Conservation (phyloP, 139 green algal species). For the Chlorella ohadii region DNA sequence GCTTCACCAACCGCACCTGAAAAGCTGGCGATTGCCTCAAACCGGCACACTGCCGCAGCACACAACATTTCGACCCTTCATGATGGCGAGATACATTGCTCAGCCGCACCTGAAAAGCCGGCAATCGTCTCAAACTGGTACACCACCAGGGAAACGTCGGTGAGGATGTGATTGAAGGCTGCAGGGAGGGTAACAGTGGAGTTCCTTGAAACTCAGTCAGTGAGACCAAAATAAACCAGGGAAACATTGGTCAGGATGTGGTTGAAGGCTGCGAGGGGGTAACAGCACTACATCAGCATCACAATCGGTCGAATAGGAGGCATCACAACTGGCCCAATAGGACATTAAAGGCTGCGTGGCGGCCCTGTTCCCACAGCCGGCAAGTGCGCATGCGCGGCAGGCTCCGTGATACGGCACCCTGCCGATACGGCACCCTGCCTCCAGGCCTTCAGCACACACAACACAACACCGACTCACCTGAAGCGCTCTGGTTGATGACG, state of each 20-base stretch:
- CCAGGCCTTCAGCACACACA: neutral
- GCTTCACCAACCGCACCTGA: slow-evolving; percentile 35
- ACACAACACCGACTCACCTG: neutral
- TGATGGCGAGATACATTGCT: too few relatives aligned
- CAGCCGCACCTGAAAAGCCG: slow-evolving; percentile 69
- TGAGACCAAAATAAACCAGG: neutral
- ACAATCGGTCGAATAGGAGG: too few relatives aligned
- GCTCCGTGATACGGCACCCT: too few relatives aligned
- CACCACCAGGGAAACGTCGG: slow-evolving; percentile 94
- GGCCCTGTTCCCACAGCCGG: too few relatives aligned
- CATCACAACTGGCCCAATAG: too few relatives aligned
- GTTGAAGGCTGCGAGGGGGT: too few relatives aligned
- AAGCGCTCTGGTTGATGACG: slow-evolving; percentile 96
- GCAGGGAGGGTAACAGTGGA: slow-evolving; percentile 5
- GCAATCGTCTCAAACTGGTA: slow-evolving; percentile 93
- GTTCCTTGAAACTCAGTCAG: neutral
- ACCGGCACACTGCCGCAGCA: slow-evolving; percentile 86
- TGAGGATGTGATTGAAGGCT: slow-evolving; percentile 98
- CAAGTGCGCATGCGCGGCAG: too few relatives aligned
- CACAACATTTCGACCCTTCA: too few relatives aligned
- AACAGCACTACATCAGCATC: too few relatives aligned
- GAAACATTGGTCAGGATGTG: too few relatives aligned
- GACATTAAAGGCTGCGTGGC: too few relatives aligned
- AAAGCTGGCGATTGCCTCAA: slow-evolving; percentile 92
- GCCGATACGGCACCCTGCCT: too few relatives aligned